phyloP scores from a whole-genome alignment of 2,329 filamentous ascomycete species.

The Sphaceloma murrayae region DNA sequence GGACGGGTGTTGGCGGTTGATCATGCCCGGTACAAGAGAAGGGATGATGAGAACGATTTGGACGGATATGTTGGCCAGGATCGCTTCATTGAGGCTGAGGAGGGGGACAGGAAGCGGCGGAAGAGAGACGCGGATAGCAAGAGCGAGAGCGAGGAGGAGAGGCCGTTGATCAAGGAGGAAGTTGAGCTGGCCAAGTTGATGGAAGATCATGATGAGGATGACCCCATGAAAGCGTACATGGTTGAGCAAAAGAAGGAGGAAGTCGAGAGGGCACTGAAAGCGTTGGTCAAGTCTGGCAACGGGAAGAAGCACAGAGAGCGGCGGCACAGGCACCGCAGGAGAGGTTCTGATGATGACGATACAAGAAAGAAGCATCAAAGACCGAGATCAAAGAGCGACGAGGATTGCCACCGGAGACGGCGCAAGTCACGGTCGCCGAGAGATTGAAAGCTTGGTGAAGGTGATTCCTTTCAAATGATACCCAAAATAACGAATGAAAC shows the following conservation, averaged over 20 bases:
- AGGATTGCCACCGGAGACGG: slow-evolving; percentile 11
- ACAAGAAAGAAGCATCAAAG: slow-evolving; percentile 18
- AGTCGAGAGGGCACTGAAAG: slow-evolving; percentile 59
- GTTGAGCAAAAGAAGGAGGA: slow-evolving; percentile 88
- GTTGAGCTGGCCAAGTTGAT: slow-evolving; percentile 66
- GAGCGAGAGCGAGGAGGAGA: slow-evolving; percentile 34
- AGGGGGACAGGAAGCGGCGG: slow-evolving; percentile 38
- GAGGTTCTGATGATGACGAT: slow-evolving; percentile 16
- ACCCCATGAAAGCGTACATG: slow-evolving; percentile 91
- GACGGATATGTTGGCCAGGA: slow-evolving; percentile 48
- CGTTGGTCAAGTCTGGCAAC: slow-evolving; percentile 41
- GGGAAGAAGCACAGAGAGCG: slow-evolving; percentile 28
- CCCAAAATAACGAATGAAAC: background rate
- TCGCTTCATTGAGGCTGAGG: slow-evolving; percentile 29
- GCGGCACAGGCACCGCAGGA: slow-evolving; percentile 16
- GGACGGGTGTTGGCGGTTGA: slow-evolving; percentile 79
- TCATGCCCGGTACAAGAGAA: slow-evolving; percentile 82
- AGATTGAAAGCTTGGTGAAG: background rate
- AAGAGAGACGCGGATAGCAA: slow-evolving; percentile 36
- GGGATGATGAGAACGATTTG: slow-evolving; percentile 55
- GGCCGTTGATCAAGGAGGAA: slow-evolving; percentile 71
- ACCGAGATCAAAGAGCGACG: slow-evolving; percentile 16
- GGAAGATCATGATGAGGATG: slow-evolving; percentile 71
- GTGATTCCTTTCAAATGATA: background rate
- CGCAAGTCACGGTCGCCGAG: slow-evolving; percentile 9